phyloP scores from a whole-genome alignment of 805 yeast species.

The Wickerhamomyces silvicola region DNA sequence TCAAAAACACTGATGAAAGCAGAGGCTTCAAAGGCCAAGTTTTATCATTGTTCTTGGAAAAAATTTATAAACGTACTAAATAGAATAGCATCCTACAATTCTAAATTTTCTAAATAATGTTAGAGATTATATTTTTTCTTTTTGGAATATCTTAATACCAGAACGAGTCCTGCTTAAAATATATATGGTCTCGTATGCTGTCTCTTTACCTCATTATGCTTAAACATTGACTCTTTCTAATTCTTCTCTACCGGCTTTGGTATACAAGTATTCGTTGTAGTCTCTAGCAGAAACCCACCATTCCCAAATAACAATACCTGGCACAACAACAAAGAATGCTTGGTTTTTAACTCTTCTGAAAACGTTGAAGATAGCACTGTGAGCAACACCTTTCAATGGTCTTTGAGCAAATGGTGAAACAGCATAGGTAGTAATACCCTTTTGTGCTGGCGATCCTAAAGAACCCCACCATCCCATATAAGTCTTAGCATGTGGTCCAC shows the following conservation, averaged over 20 bases:
- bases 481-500: constrained; percentile 62
- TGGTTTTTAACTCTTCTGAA: constrained; percentile 92
- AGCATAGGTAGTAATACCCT: constrained; percentile 79
- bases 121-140: neutral
- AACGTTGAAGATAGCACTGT: constrained; percentile 85
- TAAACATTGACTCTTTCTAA: constrained; percentile 55
- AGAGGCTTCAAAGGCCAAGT: constrained; percentile 91
- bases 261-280: constrained; percentile 89
- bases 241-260: constrained; percentile 97
- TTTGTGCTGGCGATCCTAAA: constrained; percentile 82
- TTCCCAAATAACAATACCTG: constrained; percentile 76
- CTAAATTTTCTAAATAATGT: neutral
- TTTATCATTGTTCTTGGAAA: constrained; percentile 76
- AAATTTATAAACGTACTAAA: constrained; percentile 91
- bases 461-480: constrained; percentile 99
- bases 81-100: constrained; percentile 25
- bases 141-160: neutral
- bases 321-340: constrained; percentile 68
- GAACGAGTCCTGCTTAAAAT: neutral
- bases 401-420: constrained; percentile 91
- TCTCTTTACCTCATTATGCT: constrained; percentile 1
- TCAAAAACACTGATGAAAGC: constrained; percentile 73
- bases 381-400: constrained; percentile 81
- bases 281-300: constrained; percentile 84
- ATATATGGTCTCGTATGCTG: neutral